Conservation (phyloP, 2,329 filamentous ascomycete species). For the Lomentospora prolificans region DNA sequence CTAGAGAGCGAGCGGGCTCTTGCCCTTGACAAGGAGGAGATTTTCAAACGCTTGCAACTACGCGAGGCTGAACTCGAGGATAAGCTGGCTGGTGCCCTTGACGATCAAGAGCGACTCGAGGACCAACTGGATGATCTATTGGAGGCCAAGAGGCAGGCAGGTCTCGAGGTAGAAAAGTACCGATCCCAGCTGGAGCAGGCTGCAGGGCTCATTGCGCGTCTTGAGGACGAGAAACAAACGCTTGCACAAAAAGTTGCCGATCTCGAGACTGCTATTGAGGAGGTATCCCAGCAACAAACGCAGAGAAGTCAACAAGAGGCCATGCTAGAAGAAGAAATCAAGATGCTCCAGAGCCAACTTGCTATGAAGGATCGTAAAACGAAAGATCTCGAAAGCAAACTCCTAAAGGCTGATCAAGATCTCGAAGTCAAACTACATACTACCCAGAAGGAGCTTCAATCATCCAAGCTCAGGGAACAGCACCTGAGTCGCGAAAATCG, state of each 20-base stretch:
- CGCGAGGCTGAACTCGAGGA: constrained; percentile 90
- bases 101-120: constrained; percentile 89
- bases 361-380: constrained; percentile 82
- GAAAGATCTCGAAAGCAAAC: constrained; percentile 73
- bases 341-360: constrained; percentile 85
- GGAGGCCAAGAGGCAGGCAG: constrained; percentile 77
- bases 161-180: constrained; percentile 72
- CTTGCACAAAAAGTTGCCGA: constrained; percentile 57
- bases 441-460: constrained; percentile 70
- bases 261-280: constrained; percentile 61
- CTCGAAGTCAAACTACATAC: constrained; percentile 73
- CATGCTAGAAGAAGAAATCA: constrained; percentile 70
- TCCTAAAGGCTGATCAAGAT: constrained; percentile 80
- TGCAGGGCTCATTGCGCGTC: constrained; percentile 69
- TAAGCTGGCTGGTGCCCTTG: constrained; percentile 81
- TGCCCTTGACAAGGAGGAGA: constrained; percentile 95
- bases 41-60: constrained; percentile 88
- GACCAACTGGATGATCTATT: constrained; percentile 86
- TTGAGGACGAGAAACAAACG: constrained; percentile 79
- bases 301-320: constrained; percentile 69
- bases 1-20: constrained; percentile 93
- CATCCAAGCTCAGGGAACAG: constrained; percentile 62
- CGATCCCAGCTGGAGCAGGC: constrained; percentile 85
- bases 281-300: constrained; percentile 60
- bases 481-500: constrained; percentile 72